Base-by-base conservation (phyloP, 1,139 yeast genomes). In the Candida tetrigidarum region DNA sequence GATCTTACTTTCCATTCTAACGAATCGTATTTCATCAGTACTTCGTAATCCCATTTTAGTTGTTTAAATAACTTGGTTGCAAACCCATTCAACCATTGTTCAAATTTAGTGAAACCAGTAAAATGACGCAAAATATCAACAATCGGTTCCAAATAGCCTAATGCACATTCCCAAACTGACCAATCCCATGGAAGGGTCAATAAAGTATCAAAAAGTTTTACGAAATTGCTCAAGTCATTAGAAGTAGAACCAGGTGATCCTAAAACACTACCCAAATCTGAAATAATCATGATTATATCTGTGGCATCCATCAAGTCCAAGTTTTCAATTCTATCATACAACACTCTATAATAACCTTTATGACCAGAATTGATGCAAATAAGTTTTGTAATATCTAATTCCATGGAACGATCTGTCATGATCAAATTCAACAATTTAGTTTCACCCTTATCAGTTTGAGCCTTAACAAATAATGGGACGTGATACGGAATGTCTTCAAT, bases 401-500 rank as follows among this genome's bases (percentile, higher is more conserved):
- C 66, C 41, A 71, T 46, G 2, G 67, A 64, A 53, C 84, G 66
- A 50, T 80, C 86, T 3, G 76, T 74, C 60, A 83, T 54, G 43
- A 83, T 50, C 35, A 71, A 59, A 48, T 74, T 70, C 35, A 69
- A 64, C 4, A 67, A 49, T 33, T 69, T 57, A 2, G 72, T 70
- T 43, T 67, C 28, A 1, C 56, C 58, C 15, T 54, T 50, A 22
- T 55, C 56, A 37, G 50, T 69, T 9, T 57, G 45, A n/a, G 69
- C 54, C 45, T 64, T 71, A 19, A 81, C 62, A 5, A 77, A 64
- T 29, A 85, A 60, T 5, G 92, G 91, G 41, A 80, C 60, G 46
- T 77, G 81, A 51, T 62, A 77, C 2, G 80, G 78, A 23, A 60
- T 55, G 49, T 78, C 78, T 54, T 77, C 82, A 15, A 78, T 58